Evolutionary conservation across 805 yeast species (phyloP), one percentile per base, ranked within the genome.

Genomic region (Teunomyces kruisii): DNA sequence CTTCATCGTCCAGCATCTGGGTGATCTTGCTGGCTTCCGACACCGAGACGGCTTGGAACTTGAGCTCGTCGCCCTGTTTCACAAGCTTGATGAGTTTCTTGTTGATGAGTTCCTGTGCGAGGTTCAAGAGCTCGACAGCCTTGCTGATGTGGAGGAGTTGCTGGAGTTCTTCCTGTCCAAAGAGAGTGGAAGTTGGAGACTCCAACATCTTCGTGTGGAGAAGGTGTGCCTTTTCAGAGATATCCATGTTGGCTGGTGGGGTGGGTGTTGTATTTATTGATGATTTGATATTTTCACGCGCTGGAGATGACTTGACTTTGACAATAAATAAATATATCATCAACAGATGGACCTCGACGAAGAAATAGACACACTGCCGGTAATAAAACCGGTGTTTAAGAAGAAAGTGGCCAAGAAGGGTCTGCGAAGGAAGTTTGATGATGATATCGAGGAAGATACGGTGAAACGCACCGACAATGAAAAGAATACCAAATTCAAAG

Each of bases 1-100:
- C 84, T 66, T 94, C 98, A 57, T 94, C 99, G 24, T 84, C 78
- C 7, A 78, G 61, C 97, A 92, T 90, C 31, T 81, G 76, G 19
- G 83, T 74, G 49, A 88, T 80, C 58, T 87, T 88, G 22, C 70
- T 77, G 8, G 97, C 97, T 50, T 90, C 97, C 9, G 78, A 70
- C 32, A 74, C 66, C 6, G 83, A 75, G 2, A 88, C 85, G 1
- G 91, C 89, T 59, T 86, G 87, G 67, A 90, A 94, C 58, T 77
- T 76, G 49, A 85, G 73, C 48, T 74, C 86, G 47, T 78, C 85
- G 45, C 84, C 84, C 50, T 75, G 80, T 55, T 83, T 86, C 19
- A 84, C 75, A 47, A 88, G 68, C 61, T 87, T 86, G 42, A 89
- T 74, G 47, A 88, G 70, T 51, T 84, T 83, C 48, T 74, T 73